These are phyloP conservation scores for Fusarium fujikuroi DNA, from an alignment of 2,329 filamentous ascomycete genomes.

Conservation along the genomic window DNA sequence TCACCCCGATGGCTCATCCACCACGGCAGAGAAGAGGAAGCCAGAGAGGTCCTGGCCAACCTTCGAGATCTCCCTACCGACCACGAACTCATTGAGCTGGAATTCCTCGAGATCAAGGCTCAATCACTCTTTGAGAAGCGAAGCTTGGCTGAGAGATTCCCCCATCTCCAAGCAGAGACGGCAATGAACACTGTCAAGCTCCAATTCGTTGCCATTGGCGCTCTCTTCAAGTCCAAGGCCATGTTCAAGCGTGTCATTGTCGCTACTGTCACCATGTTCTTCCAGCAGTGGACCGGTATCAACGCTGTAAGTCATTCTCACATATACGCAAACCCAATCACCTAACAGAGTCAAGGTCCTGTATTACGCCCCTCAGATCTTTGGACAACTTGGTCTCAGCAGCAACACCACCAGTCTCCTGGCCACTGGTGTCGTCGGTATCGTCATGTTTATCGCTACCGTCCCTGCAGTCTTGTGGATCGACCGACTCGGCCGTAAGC, in stretches of 20 bases:
- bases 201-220: conserved; percentile 74
- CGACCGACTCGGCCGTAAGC: conserved; percentile 71
- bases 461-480: conserved; percentile 74
- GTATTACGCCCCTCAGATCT: conserved; percentile 78
- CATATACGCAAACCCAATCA: accelerated
- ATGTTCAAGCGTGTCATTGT: conserved; percentile 76
- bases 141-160: conserved; percentile 18
- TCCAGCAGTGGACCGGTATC: conserved; percentile 61
- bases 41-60: conserved; percentile 68
- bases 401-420: conserved; percentile 65
- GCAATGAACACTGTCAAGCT: conserved; percentile 68
- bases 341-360: conserved; percentile 49
- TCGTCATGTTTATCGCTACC: conserved; percentile 75
- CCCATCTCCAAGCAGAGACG: conserved; percentile 3
- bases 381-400: conserved; percentile 70
- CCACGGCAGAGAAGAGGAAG: conserved; percentile 75
- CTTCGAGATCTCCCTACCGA: conserved; percentile 69
- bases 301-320: conserved; percentile 57
- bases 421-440: conserved; percentile 77
- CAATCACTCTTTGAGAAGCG: conserved; percentile 80
- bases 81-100: conserved; percentile 75
- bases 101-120: conserved; percentile 86
- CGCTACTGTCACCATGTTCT: conserved; percentile 71
- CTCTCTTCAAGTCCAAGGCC: conserved; percentile 70
- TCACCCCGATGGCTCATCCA: conserved; percentile 80